Base-by-base conservation (phyloP, 2,329 filamentous ascomycete genomes). In the Sclerotinia subarctica region DNA sequence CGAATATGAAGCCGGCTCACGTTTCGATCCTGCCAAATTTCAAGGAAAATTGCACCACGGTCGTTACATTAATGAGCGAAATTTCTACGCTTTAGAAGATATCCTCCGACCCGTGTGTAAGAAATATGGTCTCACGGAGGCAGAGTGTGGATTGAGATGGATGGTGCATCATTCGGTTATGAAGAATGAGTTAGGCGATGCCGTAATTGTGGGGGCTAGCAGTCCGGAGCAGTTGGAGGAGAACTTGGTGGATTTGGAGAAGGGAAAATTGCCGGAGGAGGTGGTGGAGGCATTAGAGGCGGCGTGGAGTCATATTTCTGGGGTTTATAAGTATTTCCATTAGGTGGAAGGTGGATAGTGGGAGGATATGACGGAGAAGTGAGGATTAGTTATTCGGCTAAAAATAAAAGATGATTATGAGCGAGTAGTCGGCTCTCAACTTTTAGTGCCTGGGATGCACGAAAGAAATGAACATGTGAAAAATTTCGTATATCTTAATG, bases 101-200 rank as follows among this genome's bases (percentile, higher is more conserved):
- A 78, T 90, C 58, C 85, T 95, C 70, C 89, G 93, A 79, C 80
- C 83, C 3, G 90, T 88, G 1, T 85, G 87, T 1, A 80, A 88
- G 73, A 90, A 91, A 79, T 84, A 92, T 76, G 85, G 84, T 1
- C 77, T 94, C 72, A 89, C 86, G 3, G 79, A 92, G 76, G 84
- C 93, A 58, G 92, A 95, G 80, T 88, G 85, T 21, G 90, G 90
- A 1, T 81, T 94, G 76, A 83, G 91, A 64, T 94, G 91, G 91
- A 78, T 85, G 65, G 84, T 86, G 60, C 90, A 94, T 77, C 91
- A 94, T 79, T 91, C 88, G 8, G 79, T 81, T 68, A 80, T 89
- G 56, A 83, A 80, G 70, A 77, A 84, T 71, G 82, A 80, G 72
- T 77, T 81, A 52, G 83, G 83, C 73, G 87, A 89, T 77, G 86